phyloP scores from a whole-genome alignment of 208 protist genomes.

The Spongospora subterranea region DNA sequence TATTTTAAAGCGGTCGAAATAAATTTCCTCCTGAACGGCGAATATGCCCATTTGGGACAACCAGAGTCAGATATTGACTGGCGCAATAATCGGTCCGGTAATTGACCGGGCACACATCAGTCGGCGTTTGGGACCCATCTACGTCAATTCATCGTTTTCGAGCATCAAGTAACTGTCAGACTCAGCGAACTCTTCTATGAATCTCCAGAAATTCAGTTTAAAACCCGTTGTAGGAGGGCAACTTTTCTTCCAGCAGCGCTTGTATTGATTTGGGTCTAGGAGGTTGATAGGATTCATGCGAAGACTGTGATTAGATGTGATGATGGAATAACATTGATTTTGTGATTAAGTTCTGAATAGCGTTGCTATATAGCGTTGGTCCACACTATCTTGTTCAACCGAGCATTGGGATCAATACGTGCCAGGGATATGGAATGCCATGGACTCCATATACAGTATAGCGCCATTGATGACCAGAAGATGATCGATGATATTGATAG shows the following conservation, averaged over 20 bases:
- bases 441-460: not conserved
- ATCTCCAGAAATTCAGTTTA: not conserved
- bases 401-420: not conserved
- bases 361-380: not conserved
- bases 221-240: not conserved
- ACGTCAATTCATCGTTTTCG: too few species aligned
- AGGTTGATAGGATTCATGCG: not conserved
- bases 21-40: too few species aligned
- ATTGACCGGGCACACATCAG: too few species aligned
- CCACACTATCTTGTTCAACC: slow-evolving; percentile 3
- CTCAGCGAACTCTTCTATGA: too few species aligned
- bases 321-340: not conserved
- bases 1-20: too few species aligned
- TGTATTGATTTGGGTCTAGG: not conserved
- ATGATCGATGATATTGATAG: not conserved
- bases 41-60: too few species aligned
- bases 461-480: not conserved
- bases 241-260: not conserved
- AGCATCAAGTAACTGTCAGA: too few species aligned
- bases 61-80: too few species aligned
- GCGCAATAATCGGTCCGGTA: too few species aligned
- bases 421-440: not conserved
- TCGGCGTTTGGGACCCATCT: too few species aligned
- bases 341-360: not conserved
- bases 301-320: not conserved